Base-by-base conservation (phyloP, 257 asterid genomes). In the Prunella vulgaris region DNA sequence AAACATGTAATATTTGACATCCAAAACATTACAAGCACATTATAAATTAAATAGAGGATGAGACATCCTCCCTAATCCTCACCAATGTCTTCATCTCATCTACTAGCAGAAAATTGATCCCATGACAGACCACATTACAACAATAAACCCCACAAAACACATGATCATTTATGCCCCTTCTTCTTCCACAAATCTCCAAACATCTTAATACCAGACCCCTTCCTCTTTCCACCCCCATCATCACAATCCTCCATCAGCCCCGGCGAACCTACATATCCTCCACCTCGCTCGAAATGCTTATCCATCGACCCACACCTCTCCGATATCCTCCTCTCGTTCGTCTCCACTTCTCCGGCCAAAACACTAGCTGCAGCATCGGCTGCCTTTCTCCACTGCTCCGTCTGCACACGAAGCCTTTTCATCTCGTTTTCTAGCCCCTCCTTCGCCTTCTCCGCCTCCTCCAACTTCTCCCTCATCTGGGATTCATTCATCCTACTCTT, bases 241-340 rank as follows among this genome's bases (percentile, higher is more conserved):
- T 89, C 95, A 0, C 74, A 25, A 1, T 87, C 95, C 7, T 78
- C 85, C 1, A 53, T 69, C 64, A 85, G 52, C 2, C 87, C 86
- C 0, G 93, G 98, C 3, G 97, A 84, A 27, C 87, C 91, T 12
- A 77, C 60, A 44, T 64, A 82, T 46, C 88, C 82, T 46, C 88
- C 82, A 3, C 22, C 74, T 7, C 79, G 78, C 60, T 84, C 85
- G 35, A 58, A 74, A 14, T 87, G 81, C 68, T 88, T 88, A 58
- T 88, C 96, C 98, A 90, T 93, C n/a, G 98, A 90, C 59, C 97
- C 96, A 78, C 96, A 90, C 79, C 98, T 84, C 75, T 90, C 96
- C 0, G 98, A 85, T 58, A 93, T 67, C 73, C 88, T 79, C 68
- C 92, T 83, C 14, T 88, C 93, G 0, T 76, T 82, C 79, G 76